phyloP scores from a whole-genome alignment of 192 early-diverging fungal species.

The Linnemannia zychae region DNA sequence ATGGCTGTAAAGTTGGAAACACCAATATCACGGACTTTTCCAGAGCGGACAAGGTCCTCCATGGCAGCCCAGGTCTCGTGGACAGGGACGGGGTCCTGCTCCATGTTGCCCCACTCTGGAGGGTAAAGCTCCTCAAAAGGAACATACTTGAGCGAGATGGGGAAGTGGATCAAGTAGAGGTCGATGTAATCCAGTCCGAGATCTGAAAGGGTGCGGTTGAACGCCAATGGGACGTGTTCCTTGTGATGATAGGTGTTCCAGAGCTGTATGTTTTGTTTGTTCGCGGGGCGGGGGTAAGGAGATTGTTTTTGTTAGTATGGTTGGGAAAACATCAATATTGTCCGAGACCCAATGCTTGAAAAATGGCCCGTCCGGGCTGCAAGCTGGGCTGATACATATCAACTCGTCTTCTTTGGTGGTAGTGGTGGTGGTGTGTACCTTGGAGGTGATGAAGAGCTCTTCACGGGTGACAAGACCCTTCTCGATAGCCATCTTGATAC shows the following conservation, averaged over 20 bases:
- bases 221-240: slow-evolving; percentile 66
- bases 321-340: background rate
- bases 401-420: too few relatives aligned
- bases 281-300: background rate
- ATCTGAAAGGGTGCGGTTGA: slow-evolving; percentile 66
- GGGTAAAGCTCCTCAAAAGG: slow-evolving; percentile 58
- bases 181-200: slow-evolving; percentile 72
- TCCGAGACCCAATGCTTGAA: background rate
- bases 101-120: slow-evolving; percentile 62
- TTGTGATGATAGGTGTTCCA: slow-evolving; percentile 77
- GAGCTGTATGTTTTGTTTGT: slow-evolving; percentile 51
- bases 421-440: too few relatives aligned
- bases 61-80: slow-evolving; percentile 79
- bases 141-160: slow-evolving; percentile 70
- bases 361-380: background rate
- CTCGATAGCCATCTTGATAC: slow-evolving; percentile 64
- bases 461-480: slow-evolving; percentile 68
- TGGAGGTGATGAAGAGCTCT: slow-evolving; percentile 70
- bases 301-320: background rate
- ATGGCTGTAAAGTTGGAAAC: slow-evolving; percentile 76
- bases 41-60: slow-evolving; percentile 75
- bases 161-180: slow-evolving; percentile 80
- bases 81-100: slow-evolving; percentile 62
- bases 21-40: slow-evolving; percentile 72
- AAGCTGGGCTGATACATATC: background rate